Evolutionary conservation across 352 stramenopile genomes (phyloP).

Genomic region (Pythium guiyangense): DNA sequence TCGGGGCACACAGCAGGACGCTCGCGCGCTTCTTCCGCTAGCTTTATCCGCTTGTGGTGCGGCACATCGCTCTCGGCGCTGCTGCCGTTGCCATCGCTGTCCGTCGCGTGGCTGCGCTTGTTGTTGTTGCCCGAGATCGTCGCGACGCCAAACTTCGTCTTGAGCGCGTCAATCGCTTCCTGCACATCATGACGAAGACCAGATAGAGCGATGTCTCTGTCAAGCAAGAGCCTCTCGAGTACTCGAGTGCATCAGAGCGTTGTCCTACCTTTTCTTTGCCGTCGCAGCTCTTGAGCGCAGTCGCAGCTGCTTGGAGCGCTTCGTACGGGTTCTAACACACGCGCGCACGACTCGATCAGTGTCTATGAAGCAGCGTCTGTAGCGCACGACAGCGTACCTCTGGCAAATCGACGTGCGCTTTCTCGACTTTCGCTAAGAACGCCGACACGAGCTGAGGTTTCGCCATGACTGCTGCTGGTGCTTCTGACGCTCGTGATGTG

Average conservation of each 20-base stretch:
- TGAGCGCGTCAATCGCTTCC: constrained; percentile 25
- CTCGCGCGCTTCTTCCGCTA: constrained; percentile 52
- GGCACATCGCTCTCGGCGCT: constrained; percentile 27
- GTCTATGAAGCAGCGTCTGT: too few relatives aligned
- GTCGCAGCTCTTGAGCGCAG: constrained; percentile 22
- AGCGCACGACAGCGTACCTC: constrained; percentile 17
- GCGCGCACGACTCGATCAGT: too few relatives aligned
- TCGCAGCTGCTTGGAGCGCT: constrained; percentile 23
- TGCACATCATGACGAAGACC: background rate
- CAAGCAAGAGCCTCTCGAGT: too few relatives aligned
- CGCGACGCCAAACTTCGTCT: constrained; percentile 24
- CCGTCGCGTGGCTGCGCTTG: constrained; percentile 15
- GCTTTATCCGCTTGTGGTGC: constrained; percentile 45
- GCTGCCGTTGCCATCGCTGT: constrained; percentile 6
- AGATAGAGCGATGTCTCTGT: background rate
- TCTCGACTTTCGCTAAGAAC: constrained; percentile 38
- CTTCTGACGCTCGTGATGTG: background rate
- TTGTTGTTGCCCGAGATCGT: constrained; percentile 18
- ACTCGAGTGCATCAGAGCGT: too few relatives aligned
- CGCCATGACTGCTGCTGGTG: background rate
- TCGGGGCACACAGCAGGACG: constrained; percentile 31
- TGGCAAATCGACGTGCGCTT: constrained; percentile 29
- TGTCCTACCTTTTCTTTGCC: constrained; percentile 26
- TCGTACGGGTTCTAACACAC: constrained; percentile 31
- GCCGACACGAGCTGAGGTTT: constrained; percentile 13